phyloP scores from a whole-genome alignment of 2,329 filamentous ascomycete species.

The Phyllosticta paracitricarpa region DNA sequence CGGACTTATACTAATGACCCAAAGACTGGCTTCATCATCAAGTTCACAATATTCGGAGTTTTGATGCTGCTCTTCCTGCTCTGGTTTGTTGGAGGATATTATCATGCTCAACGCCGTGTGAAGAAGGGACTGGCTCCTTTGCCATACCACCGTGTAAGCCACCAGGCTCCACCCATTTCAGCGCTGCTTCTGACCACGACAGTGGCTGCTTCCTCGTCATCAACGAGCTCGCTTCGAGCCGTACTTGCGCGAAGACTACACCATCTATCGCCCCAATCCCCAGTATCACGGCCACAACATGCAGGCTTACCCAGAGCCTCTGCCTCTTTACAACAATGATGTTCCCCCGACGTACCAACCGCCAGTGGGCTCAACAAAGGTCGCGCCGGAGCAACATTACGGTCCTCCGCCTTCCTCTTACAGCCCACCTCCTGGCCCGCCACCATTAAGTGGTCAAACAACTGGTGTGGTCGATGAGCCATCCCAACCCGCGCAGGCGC shows the following conservation, averaged over 20 bases:
- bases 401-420: background rate
- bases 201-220: conserved; percentile 34
- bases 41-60: conserved; percentile 59
- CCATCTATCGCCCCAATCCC: conserved; percentile 12
- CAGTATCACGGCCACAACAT: background rate
- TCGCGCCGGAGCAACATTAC: conserved; percentile 17
- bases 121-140: conserved; percentile 56
- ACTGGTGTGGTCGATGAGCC: conserved; percentile 2
- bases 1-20: background rate
- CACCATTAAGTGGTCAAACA: background rate
- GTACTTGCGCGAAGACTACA: conserved; percentile 32
- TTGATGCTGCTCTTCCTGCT: conserved; percentile 45
- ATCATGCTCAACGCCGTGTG: conserved; percentile 59
- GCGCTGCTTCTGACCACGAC: background rate
- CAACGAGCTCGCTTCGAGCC: conserved; percentile 25
- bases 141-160: conserved; percentile 52
- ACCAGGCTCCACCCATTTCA: background rate
- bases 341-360: conserved; percentile 27
- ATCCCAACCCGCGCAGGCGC: conserved; percentile 5
- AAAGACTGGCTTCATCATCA: conserved; percentile 55
- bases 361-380: conserved; percentile 20
- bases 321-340: conserved; percentile 25
- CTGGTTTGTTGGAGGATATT: conserved; percentile 59
- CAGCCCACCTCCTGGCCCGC: conserved; percentile 2
- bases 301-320: conserved; percentile 13